Conservation (phyloP, 495 filamentous ascomycete genomes). For the Opeltia flavorubescens region DNA sequence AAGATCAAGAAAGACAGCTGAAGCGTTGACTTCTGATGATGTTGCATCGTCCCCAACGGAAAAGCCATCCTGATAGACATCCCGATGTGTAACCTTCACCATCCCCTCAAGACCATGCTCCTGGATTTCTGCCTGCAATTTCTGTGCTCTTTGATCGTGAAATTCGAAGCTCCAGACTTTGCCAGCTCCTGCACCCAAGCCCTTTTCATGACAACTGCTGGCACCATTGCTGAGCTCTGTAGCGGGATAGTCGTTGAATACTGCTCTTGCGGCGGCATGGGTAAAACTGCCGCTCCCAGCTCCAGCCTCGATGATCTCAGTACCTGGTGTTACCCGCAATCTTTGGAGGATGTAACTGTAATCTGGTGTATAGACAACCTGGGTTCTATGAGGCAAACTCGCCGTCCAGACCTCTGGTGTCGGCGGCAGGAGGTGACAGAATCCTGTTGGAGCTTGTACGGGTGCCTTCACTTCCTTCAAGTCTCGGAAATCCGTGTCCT, state of each 20-base stretch:
- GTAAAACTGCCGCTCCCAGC: constrained; percentile 93
- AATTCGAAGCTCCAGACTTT: constrained; percentile 91
- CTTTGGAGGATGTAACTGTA: constrained; percentile 91
- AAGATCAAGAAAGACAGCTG: constrained; percentile 80
- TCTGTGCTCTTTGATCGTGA: constrained; percentile 60
- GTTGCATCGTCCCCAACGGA: constrained; percentile 26
- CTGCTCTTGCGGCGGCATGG: constrained; percentile 74
- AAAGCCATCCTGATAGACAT: constrained; percentile 86
- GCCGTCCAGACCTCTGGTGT: constrained; percentile 89
- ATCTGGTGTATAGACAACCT: constrained; percentile 96
- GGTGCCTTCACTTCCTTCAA: constrained; percentile 21
- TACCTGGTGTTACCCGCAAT: constrained; percentile 67
- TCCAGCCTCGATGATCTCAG: constrained; percentile 77
- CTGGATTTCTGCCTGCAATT: constrained; percentile 57
- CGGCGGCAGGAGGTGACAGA: constrained; percentile 78
- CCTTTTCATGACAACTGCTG: background rate
- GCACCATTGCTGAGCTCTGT: constrained; percentile 2
- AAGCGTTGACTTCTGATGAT: constrained; percentile 46
- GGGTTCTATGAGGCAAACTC: constrained; percentile 82
- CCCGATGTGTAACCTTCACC: constrained; percentile 74
- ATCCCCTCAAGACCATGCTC: constrained; percentile 59
- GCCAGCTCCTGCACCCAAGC: constrained; percentile 25
- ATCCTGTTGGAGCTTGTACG: constrained; percentile 60
- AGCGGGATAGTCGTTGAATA: constrained; percentile 66
- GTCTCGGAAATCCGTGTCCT: constrained; percentile 6